Percentiles rank a stretch among this genome's conserved stretches.
These are phyloP conservation scores for Paramecium octaurelia DNA, from an alignment of 73 alveolate species.

Conservation along the genomic window DNA sequence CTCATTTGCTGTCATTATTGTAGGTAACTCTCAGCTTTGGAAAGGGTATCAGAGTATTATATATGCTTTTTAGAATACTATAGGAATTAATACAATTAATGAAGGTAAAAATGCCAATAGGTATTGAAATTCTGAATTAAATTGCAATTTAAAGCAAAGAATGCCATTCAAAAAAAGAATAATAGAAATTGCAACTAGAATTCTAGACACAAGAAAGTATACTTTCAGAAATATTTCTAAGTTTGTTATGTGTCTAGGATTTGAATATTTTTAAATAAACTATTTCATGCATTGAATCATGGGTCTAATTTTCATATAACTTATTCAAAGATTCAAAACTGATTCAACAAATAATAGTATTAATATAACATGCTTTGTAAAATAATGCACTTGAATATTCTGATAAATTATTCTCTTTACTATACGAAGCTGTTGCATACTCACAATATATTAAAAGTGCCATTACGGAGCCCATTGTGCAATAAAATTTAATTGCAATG, in stretches of 20 bases:
- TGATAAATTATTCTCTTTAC: background rate
- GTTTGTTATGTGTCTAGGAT: background rate
- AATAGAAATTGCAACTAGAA: background rate
- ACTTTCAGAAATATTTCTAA: background rate
- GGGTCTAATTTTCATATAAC: background rate
- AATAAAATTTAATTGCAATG: background rate
- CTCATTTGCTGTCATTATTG: slow-evolving; percentile 28
- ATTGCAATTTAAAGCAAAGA: slow-evolving; percentile 12
- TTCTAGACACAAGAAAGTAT: background rate
- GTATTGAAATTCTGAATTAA: slow-evolving; percentile 25
- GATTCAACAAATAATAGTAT: background rate
- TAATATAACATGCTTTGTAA: background rate
- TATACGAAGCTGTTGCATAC: background rate
- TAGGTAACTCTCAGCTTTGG: background rate
- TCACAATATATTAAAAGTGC: background rate
- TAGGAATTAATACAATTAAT: background rate
- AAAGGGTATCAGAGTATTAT: background rate
- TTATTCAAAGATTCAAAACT: background rate
- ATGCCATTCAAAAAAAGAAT: background rate
- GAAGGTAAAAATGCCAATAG: background rate
- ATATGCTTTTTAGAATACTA: background rate
- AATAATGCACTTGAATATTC: background rate
- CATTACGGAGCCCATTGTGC: background rate
- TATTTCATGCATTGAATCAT: background rate
- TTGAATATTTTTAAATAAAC: background rate